These are phyloP conservation scores for Tarenaya hassleriana DNA, from an alignment of 345 rosid genomes.

Conservation along the genomic window DNA sequence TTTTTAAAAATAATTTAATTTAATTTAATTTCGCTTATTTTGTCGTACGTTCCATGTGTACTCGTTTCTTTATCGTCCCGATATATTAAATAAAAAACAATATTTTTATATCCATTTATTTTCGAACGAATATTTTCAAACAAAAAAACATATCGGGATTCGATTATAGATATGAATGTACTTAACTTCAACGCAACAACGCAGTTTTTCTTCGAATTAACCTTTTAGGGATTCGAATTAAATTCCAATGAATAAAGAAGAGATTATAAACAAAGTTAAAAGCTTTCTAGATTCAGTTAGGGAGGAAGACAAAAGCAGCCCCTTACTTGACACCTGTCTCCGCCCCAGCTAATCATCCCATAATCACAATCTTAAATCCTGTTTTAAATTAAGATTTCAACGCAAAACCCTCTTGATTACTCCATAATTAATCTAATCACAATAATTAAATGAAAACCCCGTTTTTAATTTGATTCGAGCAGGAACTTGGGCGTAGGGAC, in stretches of 20 bases:
- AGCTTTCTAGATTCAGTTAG: constrained; percentile 15
- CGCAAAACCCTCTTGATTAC: too few relatives aligned
- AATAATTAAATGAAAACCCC: too few relatives aligned
- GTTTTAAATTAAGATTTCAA: too few relatives aligned
- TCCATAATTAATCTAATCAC: not conserved
- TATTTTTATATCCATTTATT: not conserved
- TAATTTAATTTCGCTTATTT: too few relatives aligned
- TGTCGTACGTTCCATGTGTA: not conserved
- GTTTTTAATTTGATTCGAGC: constrained; percentile 15
- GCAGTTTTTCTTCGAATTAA: not conserved
- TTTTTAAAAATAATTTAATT: not conserved
- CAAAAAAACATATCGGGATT: not conserved
- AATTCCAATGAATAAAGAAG: constrained; percentile 9
- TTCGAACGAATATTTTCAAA: constrained; percentile 7
- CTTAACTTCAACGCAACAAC: constrained; percentile 9
- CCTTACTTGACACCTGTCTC: constrained; percentile 21
- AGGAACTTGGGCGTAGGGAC: constrained; percentile 67
- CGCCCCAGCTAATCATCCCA: constrained; percentile 12
- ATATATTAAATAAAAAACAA: not conserved
- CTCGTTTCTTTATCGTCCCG: not conserved
- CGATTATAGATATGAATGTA: constrained; percentile 6
- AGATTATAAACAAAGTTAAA: not conserved
- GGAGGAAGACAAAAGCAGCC: constrained; percentile 2
- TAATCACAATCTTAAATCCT: not conserved
- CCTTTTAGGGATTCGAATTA: constrained; percentile 20